A percentile compares a stretch with the other conserved stretches of the same genome.
These are phyloP conservation scores for Peziza echinospora DNA, from an alignment of 495 filamentous ascomycete genomes.

Conservation along the genomic window DNA sequence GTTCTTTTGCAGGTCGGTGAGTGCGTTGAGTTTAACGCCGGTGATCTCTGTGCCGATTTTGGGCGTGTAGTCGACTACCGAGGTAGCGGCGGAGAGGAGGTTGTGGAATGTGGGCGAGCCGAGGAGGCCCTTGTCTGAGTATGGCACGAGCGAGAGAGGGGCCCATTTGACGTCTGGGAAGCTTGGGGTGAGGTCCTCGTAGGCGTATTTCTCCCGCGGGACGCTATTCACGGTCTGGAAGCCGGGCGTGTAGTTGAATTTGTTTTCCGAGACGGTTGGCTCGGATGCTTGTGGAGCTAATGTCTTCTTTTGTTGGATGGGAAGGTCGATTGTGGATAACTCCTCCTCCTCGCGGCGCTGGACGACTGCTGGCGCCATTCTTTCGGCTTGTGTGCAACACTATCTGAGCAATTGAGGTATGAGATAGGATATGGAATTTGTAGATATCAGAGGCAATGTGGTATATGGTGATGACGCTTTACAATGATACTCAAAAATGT, in stretches of 20 bases:
- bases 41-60: conserved; percentile 39
- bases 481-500: no score
- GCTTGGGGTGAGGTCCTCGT: conserved; percentile 33
- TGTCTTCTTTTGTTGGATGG: not conserved
- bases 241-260: not conserved
- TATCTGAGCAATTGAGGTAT: not conserved
- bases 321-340: no score
- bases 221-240: conserved; percentile 8
- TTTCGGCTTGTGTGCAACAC: not conserved
- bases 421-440: not conserved
- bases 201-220: conserved; percentile 29
- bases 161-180: conserved; percentile 37
- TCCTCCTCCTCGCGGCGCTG: no score
- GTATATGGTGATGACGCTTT: not conserved
- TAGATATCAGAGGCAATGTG: not conserved
- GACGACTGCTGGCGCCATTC: not conserved
- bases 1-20: conserved; percentile 48
- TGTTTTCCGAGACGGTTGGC: not conserved
- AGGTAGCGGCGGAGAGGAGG: conserved; percentile 22
- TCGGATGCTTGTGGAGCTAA: not conserved
- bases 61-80: conserved; percentile 20
- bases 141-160: conserved; percentile 28
- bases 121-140: conserved; percentile 33
- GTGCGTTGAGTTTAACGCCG: conserved; percentile 43
- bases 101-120: conserved; percentile 34